Conservation (phyloP, 768 basidiomycete genomes). For the Crassisporium funariophilum region DNA sequence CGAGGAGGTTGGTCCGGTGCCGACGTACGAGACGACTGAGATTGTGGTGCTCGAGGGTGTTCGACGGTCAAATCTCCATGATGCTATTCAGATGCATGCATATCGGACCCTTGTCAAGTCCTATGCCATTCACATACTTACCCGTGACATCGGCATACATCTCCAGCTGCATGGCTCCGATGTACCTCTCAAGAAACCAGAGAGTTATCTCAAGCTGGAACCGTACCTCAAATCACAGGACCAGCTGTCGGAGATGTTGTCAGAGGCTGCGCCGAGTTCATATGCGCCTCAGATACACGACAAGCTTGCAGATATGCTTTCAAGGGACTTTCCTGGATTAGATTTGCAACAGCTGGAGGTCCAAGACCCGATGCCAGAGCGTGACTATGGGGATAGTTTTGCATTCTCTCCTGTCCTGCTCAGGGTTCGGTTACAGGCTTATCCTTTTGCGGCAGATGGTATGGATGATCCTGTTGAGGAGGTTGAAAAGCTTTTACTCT, state of each 20-base stretch:
- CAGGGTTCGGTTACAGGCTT: conserved; percentile 61
- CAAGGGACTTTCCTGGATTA: conserved; percentile 57
- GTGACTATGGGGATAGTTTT: conserved; percentile 82
- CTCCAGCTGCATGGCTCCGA: conserved; percentile 41
- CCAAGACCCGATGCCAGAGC: conserved; percentile 62
- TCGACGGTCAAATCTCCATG: conserved; percentile 57
- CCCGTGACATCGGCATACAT: conserved; percentile 71
- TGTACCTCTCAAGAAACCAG: conserved; percentile 47
- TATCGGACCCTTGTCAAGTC: conserved; percentile 75
- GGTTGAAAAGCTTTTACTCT: conserved; percentile 60
- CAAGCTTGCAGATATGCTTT: conserved; percentile 50
- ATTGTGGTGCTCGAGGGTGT: conserved; percentile 50
- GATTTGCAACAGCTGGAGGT: conserved; percentile 64
- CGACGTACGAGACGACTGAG: conserved; percentile 62
- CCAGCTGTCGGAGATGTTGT: conserved; percentile 62
- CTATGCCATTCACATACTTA: conserved; percentile 72
- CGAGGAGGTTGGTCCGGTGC: conserved; percentile 73
- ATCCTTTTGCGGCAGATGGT: conserved; percentile 37
- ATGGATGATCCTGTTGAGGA: conserved; percentile 46
- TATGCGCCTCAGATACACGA: conserved; percentile 78
- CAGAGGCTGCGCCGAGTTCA: conserved; percentile 68
- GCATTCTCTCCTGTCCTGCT: conserved; percentile 66
- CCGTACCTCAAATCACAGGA: conserved; percentile 62
- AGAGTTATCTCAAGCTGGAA: conserved; percentile 62
- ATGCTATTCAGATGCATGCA: conserved; percentile 60